A percentile compares a stretch with the other conserved stretches of the same genome.
These are phyloP conservation scores for Metarhizium robertsii DNA, from an alignment of 2,329 filamentous ascomycete genomes.

Conservation along the genomic window DNA sequence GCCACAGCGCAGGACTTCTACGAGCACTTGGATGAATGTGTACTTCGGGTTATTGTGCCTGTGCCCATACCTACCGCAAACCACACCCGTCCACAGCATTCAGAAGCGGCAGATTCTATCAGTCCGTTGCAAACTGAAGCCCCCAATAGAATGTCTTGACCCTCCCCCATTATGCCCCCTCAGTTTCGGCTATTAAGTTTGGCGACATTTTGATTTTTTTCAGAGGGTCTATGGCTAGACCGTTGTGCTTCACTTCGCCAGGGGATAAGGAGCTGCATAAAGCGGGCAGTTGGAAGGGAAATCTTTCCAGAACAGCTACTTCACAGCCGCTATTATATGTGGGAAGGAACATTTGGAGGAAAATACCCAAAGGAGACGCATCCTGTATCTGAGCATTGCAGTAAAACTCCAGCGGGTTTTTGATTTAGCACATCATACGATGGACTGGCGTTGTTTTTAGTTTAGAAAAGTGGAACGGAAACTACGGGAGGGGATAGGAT, in stretches of 20 bases:
- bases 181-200: not conserved
- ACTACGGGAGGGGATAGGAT: not conserved
- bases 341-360: not conserved
- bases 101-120: not conserved
- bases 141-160: not conserved
- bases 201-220: not conserved
- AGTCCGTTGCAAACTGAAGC: conserved; percentile 2
- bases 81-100: not conserved
- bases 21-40: conserved; percentile 74
- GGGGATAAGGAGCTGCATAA: not conserved
- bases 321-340: not conserved
- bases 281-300: not conserved
- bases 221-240: too few species aligned
- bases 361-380: not conserved
- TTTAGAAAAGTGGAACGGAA: not conserved
- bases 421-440: not conserved
- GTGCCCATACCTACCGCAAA: not conserved
- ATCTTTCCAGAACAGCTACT: not conserved
- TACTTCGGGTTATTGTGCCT: conserved; percentile 49
- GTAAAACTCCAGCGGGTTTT: not conserved
- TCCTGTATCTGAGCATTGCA: not conserved
- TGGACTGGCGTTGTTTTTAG: not conserved
- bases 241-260: not conserved
- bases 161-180: not conserved
- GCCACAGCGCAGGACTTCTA: conserved; percentile 91